Evolutionary conservation across 768 basidiomycete genomes (phyloP).

Genomic region (Russula compacta): DNA sequence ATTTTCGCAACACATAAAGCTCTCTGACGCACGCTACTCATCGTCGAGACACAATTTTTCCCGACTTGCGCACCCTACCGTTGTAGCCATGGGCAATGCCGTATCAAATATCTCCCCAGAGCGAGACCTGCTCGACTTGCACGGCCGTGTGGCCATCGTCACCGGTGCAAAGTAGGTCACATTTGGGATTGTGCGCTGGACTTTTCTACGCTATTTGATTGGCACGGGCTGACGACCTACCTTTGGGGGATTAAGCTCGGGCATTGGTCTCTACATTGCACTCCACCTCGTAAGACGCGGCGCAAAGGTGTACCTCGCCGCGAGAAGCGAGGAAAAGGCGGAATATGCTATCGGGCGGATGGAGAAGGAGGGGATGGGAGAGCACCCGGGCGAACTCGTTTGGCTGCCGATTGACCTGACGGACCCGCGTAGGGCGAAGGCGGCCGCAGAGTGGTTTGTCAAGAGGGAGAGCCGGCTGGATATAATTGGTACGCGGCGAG

Average conservation of each 20-base stretch:
- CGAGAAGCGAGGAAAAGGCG: constrained; percentile 28
- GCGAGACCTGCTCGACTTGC: constrained; percentile 38
- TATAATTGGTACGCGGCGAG: constrained; percentile 32
- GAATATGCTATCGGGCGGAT: constrained; percentile 29
- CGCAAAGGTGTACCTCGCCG: constrained; percentile 35
- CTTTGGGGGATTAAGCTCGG: constrained; percentile 1
- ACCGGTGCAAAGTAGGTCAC: constrained; percentile 40
- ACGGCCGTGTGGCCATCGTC: constrained; percentile 39
- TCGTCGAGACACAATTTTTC: not conserved
- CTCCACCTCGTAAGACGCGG: constrained; percentile 32
- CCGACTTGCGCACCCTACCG: not conserved
- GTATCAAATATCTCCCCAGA: constrained; percentile 23
- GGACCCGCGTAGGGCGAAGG: constrained; percentile 29
- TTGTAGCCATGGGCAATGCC: constrained; percentile 8
- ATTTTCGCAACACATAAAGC: not conserved
- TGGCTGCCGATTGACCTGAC: constrained; percentile 34
- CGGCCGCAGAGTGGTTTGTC: constrained; percentile 31
- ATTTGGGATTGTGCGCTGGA: not conserved
- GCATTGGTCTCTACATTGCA: constrained; percentile 16
- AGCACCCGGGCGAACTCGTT: constrained; percentile 27
- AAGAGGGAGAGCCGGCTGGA: constrained; percentile 35
- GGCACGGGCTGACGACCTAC: not conserved
- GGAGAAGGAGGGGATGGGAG: constrained; percentile 25
- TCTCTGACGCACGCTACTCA: not conserved
- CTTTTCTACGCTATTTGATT: not conserved